A percentile compares a stretch with the other conserved stretches of the same genome.
These are phyloP conservation scores for Coccinonectria pachysandricola DNA, from an alignment of 2,329 filamentous ascomycete species.

Conservation along the genomic window DNA sequence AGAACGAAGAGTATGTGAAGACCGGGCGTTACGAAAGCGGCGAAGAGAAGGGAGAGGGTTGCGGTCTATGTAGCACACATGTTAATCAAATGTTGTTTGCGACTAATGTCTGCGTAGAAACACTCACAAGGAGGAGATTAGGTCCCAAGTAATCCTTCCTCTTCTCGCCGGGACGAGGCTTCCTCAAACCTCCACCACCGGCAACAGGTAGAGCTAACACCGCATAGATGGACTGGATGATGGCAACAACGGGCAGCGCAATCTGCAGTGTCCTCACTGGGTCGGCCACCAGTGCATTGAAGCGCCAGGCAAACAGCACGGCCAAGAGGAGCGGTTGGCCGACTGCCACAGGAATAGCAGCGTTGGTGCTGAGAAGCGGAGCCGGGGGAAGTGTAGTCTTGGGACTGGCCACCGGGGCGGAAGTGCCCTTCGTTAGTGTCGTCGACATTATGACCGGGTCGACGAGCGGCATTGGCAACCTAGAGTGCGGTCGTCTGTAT, in stretches of 20 bases:
- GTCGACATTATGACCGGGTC: conserved; percentile 31
- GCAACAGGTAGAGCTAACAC: conserved; percentile 54
- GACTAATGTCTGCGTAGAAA: too few species aligned
- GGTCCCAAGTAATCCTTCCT: conserved; percentile 37
- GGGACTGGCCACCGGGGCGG: conserved; percentile 18
- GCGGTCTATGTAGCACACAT: conserved; percentile 27
- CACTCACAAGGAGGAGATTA: neutral
- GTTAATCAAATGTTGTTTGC: conserved; percentile 9
- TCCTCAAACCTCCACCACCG: too few species aligned
- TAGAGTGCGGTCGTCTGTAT: too few species aligned
- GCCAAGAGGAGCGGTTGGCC: conserved; percentile 60
- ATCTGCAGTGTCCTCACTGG: conserved; percentile 54
- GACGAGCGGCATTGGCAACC: conserved; percentile 24
- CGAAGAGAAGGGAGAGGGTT: conserved; percentile 44
- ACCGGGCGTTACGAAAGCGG: conserved; percentile 57
- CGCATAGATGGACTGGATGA: conserved; percentile 54
- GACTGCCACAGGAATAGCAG: conserved; percentile 46
- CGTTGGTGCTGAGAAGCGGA: conserved; percentile 25
- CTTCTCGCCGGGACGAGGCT: conserved; percentile 41
- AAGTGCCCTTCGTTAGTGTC: conserved; percentile 18
- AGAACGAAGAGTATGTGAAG: conserved; percentile 61
- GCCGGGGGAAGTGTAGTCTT: conserved; percentile 26
- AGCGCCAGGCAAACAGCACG: conserved; percentile 51
- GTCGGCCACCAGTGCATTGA: conserved; percentile 57
- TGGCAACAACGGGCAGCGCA: conserved; percentile 51